phyloP scores from a whole-genome alignment of 2,329 filamentous ascomycete species.

The Orbilia oligospora region DNA sequence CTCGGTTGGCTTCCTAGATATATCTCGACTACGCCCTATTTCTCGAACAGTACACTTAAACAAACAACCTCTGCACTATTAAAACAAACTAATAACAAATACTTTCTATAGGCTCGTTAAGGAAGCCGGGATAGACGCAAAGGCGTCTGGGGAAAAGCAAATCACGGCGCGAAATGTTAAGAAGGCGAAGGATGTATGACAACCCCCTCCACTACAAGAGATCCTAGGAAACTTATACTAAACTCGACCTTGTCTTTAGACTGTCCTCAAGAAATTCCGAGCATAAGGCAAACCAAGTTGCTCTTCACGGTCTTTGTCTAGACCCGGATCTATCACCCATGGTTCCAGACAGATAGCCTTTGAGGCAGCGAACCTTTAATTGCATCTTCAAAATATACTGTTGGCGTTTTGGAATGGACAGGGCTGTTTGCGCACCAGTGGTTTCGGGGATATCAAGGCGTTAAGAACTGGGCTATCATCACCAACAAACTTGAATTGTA shows the following conservation, averaged over 20 bases:
- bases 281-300: constrained; percentile 19
- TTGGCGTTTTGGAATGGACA: neutral
- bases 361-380: neutral
- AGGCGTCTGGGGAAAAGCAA: constrained; percentile 49
- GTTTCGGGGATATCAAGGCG: neutral
- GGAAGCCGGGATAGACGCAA: constrained; percentile 59
- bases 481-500: constrained; percentile 37
- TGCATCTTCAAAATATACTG: neutral
- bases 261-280: constrained; percentile 59
- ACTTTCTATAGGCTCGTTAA: constrained; percentile 49
- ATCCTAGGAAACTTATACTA: neutral
- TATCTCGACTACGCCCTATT: constrained; percentile 65
- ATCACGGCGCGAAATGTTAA: constrained; percentile 59
- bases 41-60: constrained; percentile 62
- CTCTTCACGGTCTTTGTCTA: neutral
- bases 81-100: neutral
- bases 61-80: neutral
- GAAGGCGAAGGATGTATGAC: constrained; percentile 54
- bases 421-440: no score
- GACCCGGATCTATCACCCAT: no score
- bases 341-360: neutral
- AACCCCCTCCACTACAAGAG: neutral
- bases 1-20: constrained; percentile 38
- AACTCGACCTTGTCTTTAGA: constrained; percentile 2
- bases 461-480: neutral